These are phyloP conservation scores for Kluyveromyces lactis DNA, from an alignment of 805 yeast genomes.

Conservation along the genomic window DNA sequence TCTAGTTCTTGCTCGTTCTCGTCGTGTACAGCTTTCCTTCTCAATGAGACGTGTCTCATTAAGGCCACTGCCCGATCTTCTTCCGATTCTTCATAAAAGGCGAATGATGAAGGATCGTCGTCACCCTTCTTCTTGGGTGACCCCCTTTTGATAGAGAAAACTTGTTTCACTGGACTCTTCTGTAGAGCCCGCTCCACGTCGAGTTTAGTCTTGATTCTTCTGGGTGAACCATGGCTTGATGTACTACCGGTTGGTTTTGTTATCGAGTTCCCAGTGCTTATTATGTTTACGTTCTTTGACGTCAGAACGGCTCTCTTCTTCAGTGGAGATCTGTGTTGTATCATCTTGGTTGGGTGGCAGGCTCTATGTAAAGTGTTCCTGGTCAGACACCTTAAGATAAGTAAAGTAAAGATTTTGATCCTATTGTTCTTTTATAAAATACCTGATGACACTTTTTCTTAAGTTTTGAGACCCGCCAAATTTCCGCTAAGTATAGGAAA, in stretches of 20 bases:
- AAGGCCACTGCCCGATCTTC: slow-evolving; percentile 12
- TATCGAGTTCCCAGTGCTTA: not conserved
- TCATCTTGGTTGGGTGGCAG: too few species aligned
- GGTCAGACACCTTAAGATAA: too few species aligned
- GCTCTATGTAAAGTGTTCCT: too few species aligned
- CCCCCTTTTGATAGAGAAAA: slow-evolving; percentile 3
- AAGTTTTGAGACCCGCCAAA: too few species aligned
- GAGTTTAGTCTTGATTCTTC: slow-evolving; percentile 8
- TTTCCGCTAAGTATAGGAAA: too few species aligned
- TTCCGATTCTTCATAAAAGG: slow-evolving; percentile 18
- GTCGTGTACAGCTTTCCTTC: slow-evolving; percentile 20
- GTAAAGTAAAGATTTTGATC: too few species aligned
- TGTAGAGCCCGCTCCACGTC: slow-evolving; percentile 10
- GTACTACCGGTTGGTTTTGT: not conserved
- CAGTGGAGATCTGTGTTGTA: slow-evolving; percentile 11
- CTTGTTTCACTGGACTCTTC: slow-evolving; percentile 13
- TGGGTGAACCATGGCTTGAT: slow-evolving; percentile 7
- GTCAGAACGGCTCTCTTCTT: slow-evolving; percentile 18
- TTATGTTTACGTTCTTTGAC: slow-evolving; percentile 16
- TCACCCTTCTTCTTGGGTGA: not conserved
- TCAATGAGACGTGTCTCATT: slow-evolving; percentile 18
- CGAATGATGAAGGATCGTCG: slow-evolving; percentile 5
- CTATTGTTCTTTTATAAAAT: too few species aligned
- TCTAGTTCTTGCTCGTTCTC: slow-evolving; percentile 17
- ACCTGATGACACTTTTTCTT: too few species aligned